Evolutionary conservation across 192 early-diverging fungal genomes (phyloP), one percentile per base, ranked within the genome.

Genomic region (Coemansia sp.): DNA sequence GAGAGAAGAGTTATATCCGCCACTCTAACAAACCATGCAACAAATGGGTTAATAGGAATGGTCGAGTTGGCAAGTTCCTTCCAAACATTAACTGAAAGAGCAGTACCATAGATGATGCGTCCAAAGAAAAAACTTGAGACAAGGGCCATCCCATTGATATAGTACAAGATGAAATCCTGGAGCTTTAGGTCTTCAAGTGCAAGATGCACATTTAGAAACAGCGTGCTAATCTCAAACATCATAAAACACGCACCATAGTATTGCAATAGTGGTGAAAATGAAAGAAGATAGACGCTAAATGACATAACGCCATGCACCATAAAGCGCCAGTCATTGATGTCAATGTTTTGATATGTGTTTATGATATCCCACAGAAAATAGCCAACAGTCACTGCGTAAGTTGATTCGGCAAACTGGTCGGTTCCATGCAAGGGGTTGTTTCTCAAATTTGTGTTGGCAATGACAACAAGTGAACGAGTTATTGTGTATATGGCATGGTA

Each of bases 311-410:
- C 96, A 67, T 98, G 96, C 15, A 90, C 69, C 61, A 93, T 91
- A 71, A 94, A 94, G 6, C 90, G 92, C 42, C 89, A 61, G 16
- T 92, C 94, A 72, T 88, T 86, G 48, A 91, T 71, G 52, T 87
- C 85, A n/a, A 92, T 61, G 63, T 94, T 81, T 40, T 79, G 75
- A 44, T 93, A 75, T 6, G 85, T 89, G 39, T 89, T 77, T 56
- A 93, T 42, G 0, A 89, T 87, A 76, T 98, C 95, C 95, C 95
- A 98, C 41, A 95, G 69, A 77, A 98, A 98, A 74, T 95, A 93
- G 81, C 95, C 93, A 59, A 90, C 87, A 26, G 91, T 85, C 16
- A 97, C 75, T 11, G 93, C 85, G 70, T 91, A 92, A 32, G 91
- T 88, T 16, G 87, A 86, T 23, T 89, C 91, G 5, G 89, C 88